phyloP scores from a whole-genome alignment of 331 rosid genomes.

The Telfairia occidentalis region DNA sequence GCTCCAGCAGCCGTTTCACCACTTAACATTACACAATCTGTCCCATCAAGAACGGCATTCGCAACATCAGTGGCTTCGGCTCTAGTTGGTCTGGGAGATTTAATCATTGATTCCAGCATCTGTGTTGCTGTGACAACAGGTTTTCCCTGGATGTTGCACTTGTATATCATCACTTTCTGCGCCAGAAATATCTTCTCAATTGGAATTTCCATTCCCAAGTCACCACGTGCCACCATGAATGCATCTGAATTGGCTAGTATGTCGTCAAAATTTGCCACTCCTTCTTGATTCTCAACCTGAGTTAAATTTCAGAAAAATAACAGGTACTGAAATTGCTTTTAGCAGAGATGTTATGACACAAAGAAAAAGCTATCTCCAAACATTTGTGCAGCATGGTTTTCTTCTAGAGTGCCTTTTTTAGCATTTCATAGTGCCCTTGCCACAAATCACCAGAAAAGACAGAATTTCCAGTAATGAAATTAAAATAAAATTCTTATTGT shows the following conservation, averaged over 20 bases:
- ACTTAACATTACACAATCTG: constrained; percentile 19
- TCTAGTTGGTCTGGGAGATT: constrained; percentile 18
- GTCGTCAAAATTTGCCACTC: constrained; percentile 93
- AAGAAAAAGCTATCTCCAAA: neutral
- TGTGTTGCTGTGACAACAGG: constrained; percentile 78
- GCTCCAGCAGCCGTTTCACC: constrained; percentile 24
- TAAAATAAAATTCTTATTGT: neutral
- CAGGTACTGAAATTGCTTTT: neutral
- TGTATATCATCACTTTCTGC: constrained; percentile 93
- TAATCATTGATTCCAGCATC: constrained; percentile 21
- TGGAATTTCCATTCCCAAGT: constrained; percentile 98
- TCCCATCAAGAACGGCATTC: constrained; percentile 20
- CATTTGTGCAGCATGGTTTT: neutral
- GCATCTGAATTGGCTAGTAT: constrained; percentile 93
- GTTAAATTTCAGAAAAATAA: constrained; percentile 13
- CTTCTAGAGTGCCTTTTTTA: neutral
- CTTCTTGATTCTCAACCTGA: constrained; percentile 97
- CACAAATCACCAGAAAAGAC: neutral
- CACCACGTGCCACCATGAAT: constrained; percentile 95
- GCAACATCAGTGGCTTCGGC: constrained; percentile 23
- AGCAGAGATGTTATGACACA: neutral
- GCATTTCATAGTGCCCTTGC: neutral
- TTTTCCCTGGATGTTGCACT: constrained; percentile 95
- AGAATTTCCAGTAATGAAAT: neutral
- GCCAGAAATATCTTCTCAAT: constrained; percentile 94